Percentiles rank a stretch among this genome's conserved stretches.
Evolutionary conservation across 371 early-diverging fungal genomes (phyloP).

Genomic region (Synchytrium microbalum): DNA sequence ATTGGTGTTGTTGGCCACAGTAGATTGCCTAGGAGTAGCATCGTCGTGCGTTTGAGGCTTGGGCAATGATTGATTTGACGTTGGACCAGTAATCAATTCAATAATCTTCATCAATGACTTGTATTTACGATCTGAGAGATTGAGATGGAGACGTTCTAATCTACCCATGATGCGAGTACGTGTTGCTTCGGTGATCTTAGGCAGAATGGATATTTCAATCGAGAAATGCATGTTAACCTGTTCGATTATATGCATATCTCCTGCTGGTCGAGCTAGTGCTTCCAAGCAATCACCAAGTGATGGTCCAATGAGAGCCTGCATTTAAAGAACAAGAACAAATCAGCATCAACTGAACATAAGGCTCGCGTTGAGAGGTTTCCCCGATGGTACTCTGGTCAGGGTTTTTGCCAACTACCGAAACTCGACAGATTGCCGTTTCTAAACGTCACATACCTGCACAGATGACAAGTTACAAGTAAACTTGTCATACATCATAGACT

Average conservation of each 20-base stretch:
- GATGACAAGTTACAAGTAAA: constrained; percentile 75
- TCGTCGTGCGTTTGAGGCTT: neutral
- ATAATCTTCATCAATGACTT: constrained; percentile 77
- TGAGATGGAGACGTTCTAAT: constrained; percentile 78
- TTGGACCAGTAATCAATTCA: constrained; percentile 37
- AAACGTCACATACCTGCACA: constrained; percentile 52
- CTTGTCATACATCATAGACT: constrained; percentile 83
- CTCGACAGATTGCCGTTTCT: neutral
- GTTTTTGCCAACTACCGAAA: neutral
- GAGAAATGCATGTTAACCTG: constrained; percentile 76
- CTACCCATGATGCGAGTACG: constrained; percentile 72
- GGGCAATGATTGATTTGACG: constrained; percentile 13
- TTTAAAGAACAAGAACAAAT: constrained; percentile 15
- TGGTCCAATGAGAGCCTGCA: constrained; percentile 68
- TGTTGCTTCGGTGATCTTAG: constrained; percentile 64
- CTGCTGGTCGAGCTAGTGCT: constrained; percentile 3
- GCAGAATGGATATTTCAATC: constrained; percentile 78
- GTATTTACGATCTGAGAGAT: constrained; percentile 91
- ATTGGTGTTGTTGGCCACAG: neutral
- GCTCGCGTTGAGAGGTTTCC: too few species aligned
- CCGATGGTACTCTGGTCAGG: too few species aligned
- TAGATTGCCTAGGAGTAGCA: neutral
- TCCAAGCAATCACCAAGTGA: constrained; percentile 64
- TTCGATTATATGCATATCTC: constrained; percentile 69
- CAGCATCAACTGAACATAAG: too few species aligned